Evolutionary conservation across 2,329 filamentous ascomycete species (phyloP).

Genomic region (Bipolaris sorokiniana): DNA sequence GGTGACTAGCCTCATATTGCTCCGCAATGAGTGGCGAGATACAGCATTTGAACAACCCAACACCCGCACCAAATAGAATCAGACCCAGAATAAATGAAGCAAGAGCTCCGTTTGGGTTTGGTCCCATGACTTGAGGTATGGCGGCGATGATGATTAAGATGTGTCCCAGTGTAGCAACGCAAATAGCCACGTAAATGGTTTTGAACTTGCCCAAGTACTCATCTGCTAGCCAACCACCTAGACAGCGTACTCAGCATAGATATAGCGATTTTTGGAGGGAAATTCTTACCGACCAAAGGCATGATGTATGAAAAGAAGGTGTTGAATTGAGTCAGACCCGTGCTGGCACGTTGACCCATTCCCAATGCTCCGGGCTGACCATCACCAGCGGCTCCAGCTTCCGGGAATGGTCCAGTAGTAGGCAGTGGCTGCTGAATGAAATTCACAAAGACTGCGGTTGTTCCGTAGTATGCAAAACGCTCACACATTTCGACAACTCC

Average conservation of each 20-base stretch:
- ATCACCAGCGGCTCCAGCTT: slow-evolving; percentile 51
- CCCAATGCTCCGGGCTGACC: slow-evolving; percentile 38
- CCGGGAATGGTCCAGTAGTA: slow-evolving; percentile 56
- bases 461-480: slow-evolving; percentile 42
- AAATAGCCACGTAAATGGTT: slow-evolving; percentile 61
- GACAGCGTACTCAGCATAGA: slow-evolving; percentile 52
- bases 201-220: slow-evolving; percentile 65
- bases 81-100: slow-evolving; percentile 58
- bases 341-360: slow-evolving; percentile 36
- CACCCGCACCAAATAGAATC: slow-evolving; percentile 51
- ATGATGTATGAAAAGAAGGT: slow-evolving; percentile 32
- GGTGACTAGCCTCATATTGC: slow-evolving; percentile 65
- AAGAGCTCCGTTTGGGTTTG: slow-evolving; percentile 48
- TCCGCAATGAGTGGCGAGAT: slow-evolving; percentile 70
- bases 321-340: slow-evolving; percentile 33
- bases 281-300: slow-evolving; percentile 32
- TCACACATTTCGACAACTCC: slow-evolving; percentile 42
- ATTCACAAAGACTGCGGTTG: slow-evolving; percentile 36
- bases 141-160: slow-evolving; percentile 60
- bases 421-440: slow-evolving; percentile 54
- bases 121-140: slow-evolving; percentile 52
- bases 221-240: slow-evolving; percentile 64
- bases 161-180: slow-evolving; percentile 63
- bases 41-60: slow-evolving; percentile 52
- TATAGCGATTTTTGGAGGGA: neutral